Evolutionary conservation across 2,329 filamentous ascomycete species (phyloP), one percentile per base, ranked within the genome.

Genomic region (Bipolaris victoriae): DNA sequence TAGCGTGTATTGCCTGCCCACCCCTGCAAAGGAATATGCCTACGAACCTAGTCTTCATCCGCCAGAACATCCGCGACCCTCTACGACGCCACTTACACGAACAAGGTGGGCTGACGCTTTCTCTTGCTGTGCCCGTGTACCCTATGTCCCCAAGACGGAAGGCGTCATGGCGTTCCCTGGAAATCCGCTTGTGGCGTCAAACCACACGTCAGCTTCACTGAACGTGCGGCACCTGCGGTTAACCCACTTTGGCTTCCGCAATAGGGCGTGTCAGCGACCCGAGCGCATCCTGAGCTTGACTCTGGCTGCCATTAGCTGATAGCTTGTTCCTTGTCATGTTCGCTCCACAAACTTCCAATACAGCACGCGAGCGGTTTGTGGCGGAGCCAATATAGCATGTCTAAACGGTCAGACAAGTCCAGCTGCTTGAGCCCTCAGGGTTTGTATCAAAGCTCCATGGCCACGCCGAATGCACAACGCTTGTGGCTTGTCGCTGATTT

Each of bases 91-190:
- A 35, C 40, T 44, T 24, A 49, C 46, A 52, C 16, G 26, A 18
- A 50, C n/a, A 15, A 55, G 35, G 50, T 55, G 45, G 46, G 37
- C n/a, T 44, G 39, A 33, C 15, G 33, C 51, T 13, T 29, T 44
- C 44, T 31, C 45, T 43, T 15, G 24, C 40, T 7, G 11, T 58
- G 31, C 36, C 51, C 33, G 36, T 39, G 13, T 24, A 13, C 26
- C 13, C 2, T 31, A 31, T 13, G 7, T 31, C 20, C n/a, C 33
- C 39, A 24, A 35, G 22, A 26, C 43, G 31, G 26, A 39, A 49
- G 37, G 33, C 37, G 40, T 52, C 22, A 60, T 61, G 49, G 55
- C 52, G 57, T 62, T 56, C 55, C 36, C 53, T 31, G 46, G 43
- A 49, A 43, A 22, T 48, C 50, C 55, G 57, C 51, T 57, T 52